These are phyloP conservation scores for Pelargonium myrrhifolium DNA, from an alignment of 441 rosid species.

Conservation along the genomic window DNA sequence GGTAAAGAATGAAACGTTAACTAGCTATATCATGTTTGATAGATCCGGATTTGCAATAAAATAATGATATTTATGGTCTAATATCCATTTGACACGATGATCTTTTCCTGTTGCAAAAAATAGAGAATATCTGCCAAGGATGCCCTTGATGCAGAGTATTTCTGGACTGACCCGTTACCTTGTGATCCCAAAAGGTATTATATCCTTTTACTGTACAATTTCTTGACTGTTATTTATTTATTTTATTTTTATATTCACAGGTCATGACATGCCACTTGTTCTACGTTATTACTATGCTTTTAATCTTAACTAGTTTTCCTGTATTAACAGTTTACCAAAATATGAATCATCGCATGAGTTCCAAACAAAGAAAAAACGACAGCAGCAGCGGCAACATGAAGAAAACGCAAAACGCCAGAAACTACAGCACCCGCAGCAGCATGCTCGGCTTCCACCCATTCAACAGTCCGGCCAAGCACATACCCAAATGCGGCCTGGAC, in stretches of 20 bases:
- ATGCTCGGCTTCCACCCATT: conserved; percentile 69
- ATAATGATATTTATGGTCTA: background rate
- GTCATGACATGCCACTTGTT: background rate
- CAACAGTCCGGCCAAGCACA: conserved; percentile 82
- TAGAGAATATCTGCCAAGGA: conserved; percentile 96
- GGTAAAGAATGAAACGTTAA: background rate
- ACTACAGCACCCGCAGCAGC: conserved; percentile 72
- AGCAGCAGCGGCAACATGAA: conserved; percentile 63
- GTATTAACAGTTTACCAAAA: conserved; percentile 61
- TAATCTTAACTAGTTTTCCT: background rate
- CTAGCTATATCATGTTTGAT: background rate
- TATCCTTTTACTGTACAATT: background rate
- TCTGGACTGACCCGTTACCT: conserved; percentile 95
- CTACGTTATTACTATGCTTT: no score
- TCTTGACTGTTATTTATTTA: no score
- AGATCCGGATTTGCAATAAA: background rate
- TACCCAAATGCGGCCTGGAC: conserved; percentile 59
- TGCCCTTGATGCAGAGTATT: conserved; percentile 95
- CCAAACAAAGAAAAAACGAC: conserved; percentile 95
- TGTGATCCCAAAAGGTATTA: conserved; percentile 87
- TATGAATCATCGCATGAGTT: conserved; percentile 96
- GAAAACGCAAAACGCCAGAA: conserved; percentile 87
- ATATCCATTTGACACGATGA: background rate
- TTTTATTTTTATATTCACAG: background rate
- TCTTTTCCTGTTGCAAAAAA: background rate